Evolutionary conservation across 257 asterid species (phyloP).

Genomic region (Misopates orontium): DNA sequence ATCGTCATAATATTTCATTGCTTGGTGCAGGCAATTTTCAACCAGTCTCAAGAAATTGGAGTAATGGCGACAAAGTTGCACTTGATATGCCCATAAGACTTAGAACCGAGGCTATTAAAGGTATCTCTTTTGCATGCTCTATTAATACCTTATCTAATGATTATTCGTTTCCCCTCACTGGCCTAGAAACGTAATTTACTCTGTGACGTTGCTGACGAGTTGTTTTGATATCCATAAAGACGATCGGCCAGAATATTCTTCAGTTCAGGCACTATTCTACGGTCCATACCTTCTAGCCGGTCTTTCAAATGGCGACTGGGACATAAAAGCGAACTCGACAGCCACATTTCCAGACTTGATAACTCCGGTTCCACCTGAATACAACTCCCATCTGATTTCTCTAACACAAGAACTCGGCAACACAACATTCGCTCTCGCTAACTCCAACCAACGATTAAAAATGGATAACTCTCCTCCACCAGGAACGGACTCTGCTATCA

Average conservation of each 20-base stretch:
- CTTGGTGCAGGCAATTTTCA: slow-evolving; percentile 63
- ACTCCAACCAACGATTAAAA: slow-evolving; percentile 39
- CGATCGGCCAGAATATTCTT: slow-evolving; percentile 69
- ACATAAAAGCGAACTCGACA: slow-evolving; percentile 38
- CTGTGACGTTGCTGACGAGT: too few species aligned
- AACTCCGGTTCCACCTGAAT: slow-evolving; percentile 54
- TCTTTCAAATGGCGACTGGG: slow-evolving; percentile 69
- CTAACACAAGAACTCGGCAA: slow-evolving; percentile 51
- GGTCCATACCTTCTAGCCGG: slow-evolving; percentile 94
- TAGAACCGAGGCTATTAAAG: slow-evolving; percentile 13
- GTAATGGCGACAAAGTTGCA: slow-evolving; percentile 55
- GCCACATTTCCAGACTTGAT: slow-evolving; percentile 44
- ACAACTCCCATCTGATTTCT: slow-evolving; percentile 55
- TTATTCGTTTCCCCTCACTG: too few species aligned
- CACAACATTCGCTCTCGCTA: slow-evolving; percentile 39
- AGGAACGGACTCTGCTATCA: slow-evolving; percentile 65
- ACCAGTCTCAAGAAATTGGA: slow-evolving; percentile 55
- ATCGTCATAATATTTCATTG: too few species aligned
- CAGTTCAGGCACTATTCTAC: slow-evolving; percentile 73
- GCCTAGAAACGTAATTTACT: too few species aligned
- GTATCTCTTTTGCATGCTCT: too few species aligned
- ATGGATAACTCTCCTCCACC: slow-evolving; percentile 51
- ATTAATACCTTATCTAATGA: too few species aligned
- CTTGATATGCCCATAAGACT: slow-evolving; percentile 47
- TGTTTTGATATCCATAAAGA: too few species aligned